A percentile compares a stretch with the other conserved stretches of the same genome.
phyloP scores from a whole-genome alignment of 306 rosid species.

The Styphnolobium japonicum region DNA sequence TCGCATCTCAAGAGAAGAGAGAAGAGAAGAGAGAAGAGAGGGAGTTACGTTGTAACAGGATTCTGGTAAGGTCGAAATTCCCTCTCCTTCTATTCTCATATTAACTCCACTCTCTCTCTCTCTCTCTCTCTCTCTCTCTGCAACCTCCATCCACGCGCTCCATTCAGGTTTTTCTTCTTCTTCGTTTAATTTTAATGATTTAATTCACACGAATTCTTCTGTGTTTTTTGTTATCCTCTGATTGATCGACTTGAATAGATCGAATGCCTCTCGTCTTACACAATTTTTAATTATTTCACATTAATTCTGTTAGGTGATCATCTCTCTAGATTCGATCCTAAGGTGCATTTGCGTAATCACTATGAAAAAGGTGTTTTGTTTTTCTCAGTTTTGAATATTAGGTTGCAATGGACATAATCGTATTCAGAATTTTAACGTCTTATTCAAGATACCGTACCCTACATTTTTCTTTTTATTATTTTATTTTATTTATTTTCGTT shows the following conservation, averaged over 20 bases:
- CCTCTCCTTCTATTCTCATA: background rate
- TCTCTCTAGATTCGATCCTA: conserved; percentile 8
- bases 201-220: background rate
- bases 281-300: background rate
- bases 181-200: background rate
- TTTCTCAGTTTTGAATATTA: background rate
- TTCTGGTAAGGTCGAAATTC: background rate
- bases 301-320: background rate
- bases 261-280: background rate
- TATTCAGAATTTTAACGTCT: background rate
- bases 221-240: background rate
- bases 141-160: too few relatives aligned
- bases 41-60: background rate
- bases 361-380: background rate
- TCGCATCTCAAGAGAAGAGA: too few relatives aligned
- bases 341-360: background rate
- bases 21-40: background rate
- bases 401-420: too few relatives aligned
- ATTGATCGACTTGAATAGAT: conserved; percentile 1
- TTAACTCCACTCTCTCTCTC: conserved; percentile 4
- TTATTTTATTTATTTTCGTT: background rate
- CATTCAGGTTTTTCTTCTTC: conserved; percentile 17
- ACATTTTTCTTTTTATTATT: background rate
- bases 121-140: background rate
- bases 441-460: background rate